A percentile compares a stretch with the other conserved stretches of the same genome.
phyloP scores from a whole-genome alignment of 495 filamentous ascomycete species.

The Trichodelitschia bisporula region DNA sequence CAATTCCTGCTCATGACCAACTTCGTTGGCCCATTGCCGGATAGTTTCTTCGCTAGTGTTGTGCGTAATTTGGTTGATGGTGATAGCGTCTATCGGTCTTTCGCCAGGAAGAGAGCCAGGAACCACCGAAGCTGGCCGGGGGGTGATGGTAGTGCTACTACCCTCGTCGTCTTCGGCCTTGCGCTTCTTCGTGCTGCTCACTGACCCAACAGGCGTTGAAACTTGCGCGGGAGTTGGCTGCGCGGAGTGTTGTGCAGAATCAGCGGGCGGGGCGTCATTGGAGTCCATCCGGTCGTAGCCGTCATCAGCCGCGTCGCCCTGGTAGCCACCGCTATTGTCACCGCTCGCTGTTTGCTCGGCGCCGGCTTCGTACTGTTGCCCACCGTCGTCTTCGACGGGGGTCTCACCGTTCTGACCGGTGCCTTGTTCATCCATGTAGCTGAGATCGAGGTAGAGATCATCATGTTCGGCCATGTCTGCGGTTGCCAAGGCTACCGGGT shows the following conservation, averaged over 20 bases:
- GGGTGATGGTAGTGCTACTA: conserved; percentile 47
- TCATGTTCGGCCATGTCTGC: too few species aligned
- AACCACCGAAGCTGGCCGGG: conserved; percentile 59
- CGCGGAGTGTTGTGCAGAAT: conserved; percentile 14
- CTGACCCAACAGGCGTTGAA: conserved; percentile 22
- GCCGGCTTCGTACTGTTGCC: too few species aligned
- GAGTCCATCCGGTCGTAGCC: conserved; percentile 1
- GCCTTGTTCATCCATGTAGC: too few species aligned
- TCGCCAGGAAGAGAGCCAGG: too few species aligned
- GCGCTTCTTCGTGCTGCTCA: conserved; percentile 17
- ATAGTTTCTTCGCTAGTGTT: conserved; percentile 93
- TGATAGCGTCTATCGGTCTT: too few species aligned
- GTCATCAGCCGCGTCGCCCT: too few species aligned
- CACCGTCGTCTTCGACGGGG: too few species aligned
- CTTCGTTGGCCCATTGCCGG: conserved; percentile 61
- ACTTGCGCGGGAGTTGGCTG: conserved; percentile 22
- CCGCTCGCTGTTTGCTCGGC: too few species aligned
- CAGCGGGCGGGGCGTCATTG: conserved; percentile 1
- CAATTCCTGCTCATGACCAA: conserved; percentile 54
- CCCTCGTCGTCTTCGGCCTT: conserved; percentile 40
- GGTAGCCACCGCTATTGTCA: too few species aligned
- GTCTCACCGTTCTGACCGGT: too few species aligned
- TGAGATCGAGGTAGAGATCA: too few species aligned
- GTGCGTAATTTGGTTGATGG: conserved; percentile 80
- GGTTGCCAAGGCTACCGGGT: too few species aligned